phyloP scores from a whole-genome alignment of 148 eudicot genomes.

The Linanthus parryae region DNA sequence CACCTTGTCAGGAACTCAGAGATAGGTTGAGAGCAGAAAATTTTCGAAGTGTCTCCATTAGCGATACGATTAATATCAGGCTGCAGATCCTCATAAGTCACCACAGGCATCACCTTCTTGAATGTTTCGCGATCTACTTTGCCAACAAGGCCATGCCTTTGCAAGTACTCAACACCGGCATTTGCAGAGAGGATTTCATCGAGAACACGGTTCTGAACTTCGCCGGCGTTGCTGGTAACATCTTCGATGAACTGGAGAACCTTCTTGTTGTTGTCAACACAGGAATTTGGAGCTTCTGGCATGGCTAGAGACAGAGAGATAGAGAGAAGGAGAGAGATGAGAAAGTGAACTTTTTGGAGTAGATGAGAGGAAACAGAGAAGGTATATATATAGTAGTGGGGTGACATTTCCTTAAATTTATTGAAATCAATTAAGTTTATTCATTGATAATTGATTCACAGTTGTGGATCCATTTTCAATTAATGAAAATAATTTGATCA shows the following conservation, averaged over 20 bases:
- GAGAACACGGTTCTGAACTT: conserved; percentile 16
- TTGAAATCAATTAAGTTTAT: too few relatives aligned
- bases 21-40: conserved; percentile 20
- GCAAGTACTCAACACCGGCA: conserved; percentile 11
- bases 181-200: conserved; percentile 15
- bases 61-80: conserved; percentile 18
- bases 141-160: conserved; percentile 11
- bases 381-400: too few relatives aligned
- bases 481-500: too few relatives aligned
- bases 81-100: conserved; percentile 20
- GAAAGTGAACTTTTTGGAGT: too few relatives aligned
- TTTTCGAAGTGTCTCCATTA: conserved; percentile 15
- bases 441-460: too few relatives aligned
- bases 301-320: too few relatives aligned
- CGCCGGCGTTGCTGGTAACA: conserved; percentile 12
- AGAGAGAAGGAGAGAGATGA: too few relatives aligned
- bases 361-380: too few relatives aligned
- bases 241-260: conserved; percentile 11
- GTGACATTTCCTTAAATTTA: too few relatives aligned
- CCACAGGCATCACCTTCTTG: conserved; percentile 18
- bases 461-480: too few relatives aligned
- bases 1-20: conserved; percentile 23
- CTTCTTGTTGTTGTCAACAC: conserved; percentile 1
- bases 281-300: too few relatives aligned
- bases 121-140: conserved; percentile 1